Base-by-base conservation (phyloP, 208 protist genomes). In the Paratrypanosoma confusum region DNA sequence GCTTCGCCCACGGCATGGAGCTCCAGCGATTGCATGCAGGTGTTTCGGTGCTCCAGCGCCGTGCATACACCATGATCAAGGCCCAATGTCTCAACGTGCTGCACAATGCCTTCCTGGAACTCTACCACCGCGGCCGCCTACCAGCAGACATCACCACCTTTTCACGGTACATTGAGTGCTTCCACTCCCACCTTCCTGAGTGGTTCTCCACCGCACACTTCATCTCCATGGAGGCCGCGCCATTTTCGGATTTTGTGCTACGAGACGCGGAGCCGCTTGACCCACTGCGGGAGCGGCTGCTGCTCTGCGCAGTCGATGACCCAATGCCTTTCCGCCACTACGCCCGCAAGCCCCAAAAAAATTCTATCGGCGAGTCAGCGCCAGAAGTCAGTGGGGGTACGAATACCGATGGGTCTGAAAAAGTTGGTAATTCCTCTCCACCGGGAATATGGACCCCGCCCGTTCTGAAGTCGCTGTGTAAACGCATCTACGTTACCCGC, bases 91-190 rank as follows among this genome's bases (percentile, higher is more conserved):
- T 93, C 7, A 72, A 65, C 39, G 35, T 93, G 8, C 42, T 87
- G 28, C 74, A 85, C 44, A 66, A 88, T 8, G 73, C 77, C 3
- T 81, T 86, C 47, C 34, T 65, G 18, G 83, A 93, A 44, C 65
- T 93, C 23, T 68, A 60, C 26, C 77, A 81, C 45, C 76, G 83
- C 13, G 34, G 58, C 2, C 27, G 3, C 2, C 39, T 70, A 1
- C 26, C 57, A 0, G 2, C 44, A 21, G 7, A 24, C 6, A 13
- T 33, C 14, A 41, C 0, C 32, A 52, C 6, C 23, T 88, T 92
- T 51, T 55, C 65, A 1, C 26, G 45, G 20, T 88, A 72, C 50
- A 63, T 88, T 42, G 24, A 61, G 1, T 35, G 50, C 16, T 39
- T 53, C 22, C 73, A 88, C 37, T 44, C 28, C 7, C 44, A 34